A percentile compares a stretch with the other conserved stretches of the same genome.
These are phyloP conservation scores for Pouteria campechiana DNA, from an alignment of 179 eudicot species.

Conservation along the genomic window DNA sequence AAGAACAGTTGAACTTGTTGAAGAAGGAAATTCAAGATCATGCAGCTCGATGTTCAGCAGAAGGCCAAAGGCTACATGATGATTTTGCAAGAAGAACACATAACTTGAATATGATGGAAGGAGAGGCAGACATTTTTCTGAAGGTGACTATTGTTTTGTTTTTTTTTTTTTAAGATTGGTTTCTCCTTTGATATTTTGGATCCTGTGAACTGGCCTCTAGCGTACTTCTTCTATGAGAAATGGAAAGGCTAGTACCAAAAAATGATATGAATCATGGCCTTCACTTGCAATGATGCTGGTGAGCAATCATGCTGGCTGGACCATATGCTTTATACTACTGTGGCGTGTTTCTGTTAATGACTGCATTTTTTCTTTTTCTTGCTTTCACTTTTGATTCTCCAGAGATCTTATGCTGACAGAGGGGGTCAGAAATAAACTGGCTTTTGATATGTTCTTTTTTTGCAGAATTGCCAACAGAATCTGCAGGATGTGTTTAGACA, in stretches of 20 bases:
- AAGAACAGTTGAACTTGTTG: slow-evolving; percentile 26
- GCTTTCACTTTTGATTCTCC: neutral
- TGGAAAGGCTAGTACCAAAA: too few relatives aligned
- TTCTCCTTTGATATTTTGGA: neutral
- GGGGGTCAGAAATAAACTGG: too few relatives aligned
- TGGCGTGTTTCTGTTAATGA: too few relatives aligned
- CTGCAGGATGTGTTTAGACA: slow-evolving; percentile 31
- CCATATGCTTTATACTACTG: too few relatives aligned
- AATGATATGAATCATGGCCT: too few relatives aligned
- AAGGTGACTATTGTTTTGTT: slow-evolving; percentile 36
- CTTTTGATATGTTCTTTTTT: too few relatives aligned
- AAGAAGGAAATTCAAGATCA: slow-evolving; percentile 48
- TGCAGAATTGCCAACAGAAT: slow-evolving; percentile 49
- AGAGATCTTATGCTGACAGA: too few relatives aligned
- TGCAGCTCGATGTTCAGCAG: slow-evolving; percentile 46
- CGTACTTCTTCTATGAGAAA: too few relatives aligned
- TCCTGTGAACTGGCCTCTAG: too few relatives aligned
- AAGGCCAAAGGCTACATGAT: slow-evolving; percentile 42
- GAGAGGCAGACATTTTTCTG: slow-evolving; percentile 51
- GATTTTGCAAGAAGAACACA: slow-evolving; percentile 35
- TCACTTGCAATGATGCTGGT: too few relatives aligned
- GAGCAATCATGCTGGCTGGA: too few relatives aligned
- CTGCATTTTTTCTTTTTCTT: neutral
- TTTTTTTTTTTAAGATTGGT: neutral
- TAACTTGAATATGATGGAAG: slow-evolving; percentile 39